A percentile compares a stretch with the other conserved stretches of the same genome.
Evolutionary conservation across 768 basidiomycete species (phyloP).

Genomic region (Grammothele lineata): DNA sequence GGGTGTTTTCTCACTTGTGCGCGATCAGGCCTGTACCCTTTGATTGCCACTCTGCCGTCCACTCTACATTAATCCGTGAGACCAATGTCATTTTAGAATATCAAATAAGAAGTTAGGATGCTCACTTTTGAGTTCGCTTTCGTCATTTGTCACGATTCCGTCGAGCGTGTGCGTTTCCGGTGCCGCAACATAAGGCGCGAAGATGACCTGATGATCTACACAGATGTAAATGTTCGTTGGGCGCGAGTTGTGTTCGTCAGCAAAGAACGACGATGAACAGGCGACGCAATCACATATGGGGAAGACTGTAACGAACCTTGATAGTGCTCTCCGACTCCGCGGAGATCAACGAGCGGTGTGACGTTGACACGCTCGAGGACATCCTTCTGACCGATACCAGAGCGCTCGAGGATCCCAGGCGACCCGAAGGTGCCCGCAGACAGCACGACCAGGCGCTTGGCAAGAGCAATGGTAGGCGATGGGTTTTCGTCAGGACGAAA

Average conservation of each 20-base stretch:
- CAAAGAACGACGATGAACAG: neutral
- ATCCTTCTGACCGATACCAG: constrained; percentile 36
- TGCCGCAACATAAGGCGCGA: constrained; percentile 34
- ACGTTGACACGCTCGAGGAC: constrained; percentile 30
- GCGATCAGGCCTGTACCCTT: constrained; percentile 46
- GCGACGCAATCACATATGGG: no score
- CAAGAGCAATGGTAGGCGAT: constrained; percentile 21
- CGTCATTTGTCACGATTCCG: constrained; percentile 36
- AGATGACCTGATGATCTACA: constrained; percentile 30
- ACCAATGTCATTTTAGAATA: neutral
- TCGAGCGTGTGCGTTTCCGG: constrained; percentile 49
- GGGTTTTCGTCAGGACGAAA: constrained; percentile 17
- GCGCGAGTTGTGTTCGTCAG: no score
- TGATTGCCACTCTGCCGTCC: constrained; percentile 29
- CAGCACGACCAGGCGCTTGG: constrained; percentile 35
- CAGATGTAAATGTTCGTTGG: no score
- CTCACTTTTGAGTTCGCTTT: constrained; percentile 39
- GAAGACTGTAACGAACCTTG: constrained; percentile 17
- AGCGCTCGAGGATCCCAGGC: constrained; percentile 53
- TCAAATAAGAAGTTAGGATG: no score
- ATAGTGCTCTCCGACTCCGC: constrained; percentile 42
- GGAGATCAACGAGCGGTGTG: constrained; percentile 31
- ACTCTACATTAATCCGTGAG: constrained; percentile 20
- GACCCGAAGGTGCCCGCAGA: constrained; percentile 41
- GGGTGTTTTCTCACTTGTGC: constrained; percentile 40